Conservation (phyloP, 2,329 filamentous ascomycete genomes). For the Epichloe gansuensis region DNA sequence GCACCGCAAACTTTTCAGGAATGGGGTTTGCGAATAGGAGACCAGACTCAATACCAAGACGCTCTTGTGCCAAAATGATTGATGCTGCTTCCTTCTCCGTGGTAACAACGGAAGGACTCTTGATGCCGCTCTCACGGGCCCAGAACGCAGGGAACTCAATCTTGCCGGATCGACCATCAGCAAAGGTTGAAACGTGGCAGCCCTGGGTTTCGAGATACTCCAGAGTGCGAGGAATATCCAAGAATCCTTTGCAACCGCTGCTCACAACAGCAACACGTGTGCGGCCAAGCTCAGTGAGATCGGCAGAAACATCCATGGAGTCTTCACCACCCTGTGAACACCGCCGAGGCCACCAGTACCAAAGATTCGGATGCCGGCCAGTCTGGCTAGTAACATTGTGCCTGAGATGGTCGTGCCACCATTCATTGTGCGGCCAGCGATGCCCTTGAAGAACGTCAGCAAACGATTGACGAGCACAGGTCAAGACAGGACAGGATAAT, state of each 20-base stretch:
- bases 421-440: slow-evolving; percentile 56
- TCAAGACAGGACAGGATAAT: slow-evolving; percentile 3
- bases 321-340: slow-evolving; percentile 82
- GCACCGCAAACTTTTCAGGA: slow-evolving; percentile 56
- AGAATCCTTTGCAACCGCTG: slow-evolving; percentile 89
- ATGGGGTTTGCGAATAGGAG: slow-evolving; percentile 85
- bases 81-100: slow-evolving; percentile 74
- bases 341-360: slow-evolving; percentile 91
- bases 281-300: slow-evolving; percentile 84
- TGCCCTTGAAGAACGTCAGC: slow-evolving; percentile 31
- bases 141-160: slow-evolving; percentile 92
- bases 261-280: slow-evolving; percentile 81
- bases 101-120: slow-evolving; percentile 63
- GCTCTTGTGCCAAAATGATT: slow-evolving; percentile 72
- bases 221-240: slow-evolving; percentile 81
- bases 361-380: slow-evolving; percentile 85
- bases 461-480: neutral
- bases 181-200: slow-evolving; percentile 78
- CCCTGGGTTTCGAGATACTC: slow-evolving; percentile 65
- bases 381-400: slow-evolving; percentile 78
- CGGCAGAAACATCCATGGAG: slow-evolving; percentile 88
- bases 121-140: slow-evolving; percentile 72
- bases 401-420: slow-evolving; percentile 90
- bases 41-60: slow-evolving; percentile 62
- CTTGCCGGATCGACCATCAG: slow-evolving; percentile 58